phyloP scores from a whole-genome alignment of 345 rosid species.

The Boechera retrofracta region DNA sequence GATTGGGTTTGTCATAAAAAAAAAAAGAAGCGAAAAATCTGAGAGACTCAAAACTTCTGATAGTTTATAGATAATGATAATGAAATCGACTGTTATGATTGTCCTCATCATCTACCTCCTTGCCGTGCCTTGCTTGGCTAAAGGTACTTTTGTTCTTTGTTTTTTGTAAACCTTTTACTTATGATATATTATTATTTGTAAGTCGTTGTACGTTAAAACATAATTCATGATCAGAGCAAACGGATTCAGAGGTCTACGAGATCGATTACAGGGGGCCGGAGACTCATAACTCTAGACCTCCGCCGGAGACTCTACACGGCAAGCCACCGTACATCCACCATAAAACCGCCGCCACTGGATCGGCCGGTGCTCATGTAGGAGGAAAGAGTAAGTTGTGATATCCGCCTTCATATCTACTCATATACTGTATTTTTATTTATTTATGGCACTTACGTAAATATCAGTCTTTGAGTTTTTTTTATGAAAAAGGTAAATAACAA shows the following conservation, averaged over 20 bases:
- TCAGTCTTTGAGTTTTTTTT: neutral
- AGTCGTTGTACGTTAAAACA: slow-evolving; percentile 6
- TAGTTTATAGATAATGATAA: neutral
- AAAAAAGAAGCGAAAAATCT: slow-evolving; percentile 5
- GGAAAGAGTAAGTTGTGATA: slow-evolving; percentile 39
- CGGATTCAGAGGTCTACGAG: slow-evolving; percentile 36
- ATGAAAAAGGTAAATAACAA: neutral
- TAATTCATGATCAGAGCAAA: slow-evolving; percentile 27
- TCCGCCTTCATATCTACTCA: neutral
- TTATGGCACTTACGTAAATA: neutral
- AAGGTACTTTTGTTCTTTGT: slow-evolving; percentile 32
- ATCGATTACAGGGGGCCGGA: slow-evolving; percentile 51
- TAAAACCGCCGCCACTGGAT: slow-evolving; percentile 38
- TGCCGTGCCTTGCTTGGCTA: slow-evolving; percentile 25
- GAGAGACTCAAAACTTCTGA: slow-evolving; percentile 21
- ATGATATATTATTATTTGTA: neutral
- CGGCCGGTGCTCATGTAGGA: slow-evolving; percentile 37
- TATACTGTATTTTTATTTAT: slow-evolving; percentile 4
- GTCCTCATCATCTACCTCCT: slow-evolving; percentile 30
- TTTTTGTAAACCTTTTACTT: neutral
- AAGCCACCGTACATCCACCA: slow-evolving; percentile 48
- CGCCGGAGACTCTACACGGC: slow-evolving; percentile 41
- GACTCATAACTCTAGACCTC: slow-evolving; percentile 49
- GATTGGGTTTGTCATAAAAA: slow-evolving; percentile 4
- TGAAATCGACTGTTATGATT: slow-evolving; percentile 40